Percentiles rank a stretch among this genome's conserved stretches.
Conservation (phyloP, 805 yeast genomes). For the Starmerella sirachaensis region DNA sequence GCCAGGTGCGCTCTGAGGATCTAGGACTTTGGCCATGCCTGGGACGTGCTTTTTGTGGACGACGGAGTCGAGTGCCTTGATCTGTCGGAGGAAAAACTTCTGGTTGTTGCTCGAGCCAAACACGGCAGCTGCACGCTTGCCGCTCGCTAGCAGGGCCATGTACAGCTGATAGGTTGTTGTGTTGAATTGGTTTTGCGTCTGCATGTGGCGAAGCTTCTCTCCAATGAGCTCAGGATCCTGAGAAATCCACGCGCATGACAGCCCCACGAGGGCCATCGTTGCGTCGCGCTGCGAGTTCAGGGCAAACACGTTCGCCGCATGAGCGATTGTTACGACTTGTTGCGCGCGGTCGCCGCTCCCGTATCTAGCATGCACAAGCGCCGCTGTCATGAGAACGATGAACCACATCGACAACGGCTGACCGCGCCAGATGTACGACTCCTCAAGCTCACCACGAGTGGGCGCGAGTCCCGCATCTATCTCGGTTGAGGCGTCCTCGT, state of each 20-base stretch:
- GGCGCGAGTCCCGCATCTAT: not conserved
- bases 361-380: slow-evolving; percentile 51
- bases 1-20: slow-evolving; percentile 16
- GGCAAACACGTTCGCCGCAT: slow-evolving; percentile 64
- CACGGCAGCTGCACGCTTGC: slow-evolving; percentile 44
- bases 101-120: slow-evolving; percentile 75
- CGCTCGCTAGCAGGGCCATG: slow-evolving; percentile 52
- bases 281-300: slow-evolving; percentile 51
- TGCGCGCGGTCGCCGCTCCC: slow-evolving; percentile 52
- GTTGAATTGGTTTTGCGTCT: slow-evolving; percentile 64
- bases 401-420: slow-evolving; percentile 74
- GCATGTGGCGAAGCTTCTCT: slow-evolving; percentile 47
- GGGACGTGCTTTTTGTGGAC: slow-evolving; percentile 39
- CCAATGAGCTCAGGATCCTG: slow-evolving; percentile 45
- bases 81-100: slow-evolving; percentile 76
- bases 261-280: slow-evolving; percentile 49
- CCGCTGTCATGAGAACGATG: slow-evolving; percentile 65
- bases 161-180: slow-evolving; percentile 56
- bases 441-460: slow-evolving; percentile 15
- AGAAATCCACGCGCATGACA: slow-evolving; percentile 42
- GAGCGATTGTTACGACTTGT: slow-evolving; percentile 61
- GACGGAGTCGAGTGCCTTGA: slow-evolving; percentile 76
- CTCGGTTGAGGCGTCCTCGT: not conserved
- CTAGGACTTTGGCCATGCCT: slow-evolving; percentile 64
- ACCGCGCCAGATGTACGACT: slow-evolving; percentile 49